These are phyloP conservation scores for Begonia masoniana DNA, from an alignment of 306 rosid genomes.

Conservation along the genomic window DNA sequence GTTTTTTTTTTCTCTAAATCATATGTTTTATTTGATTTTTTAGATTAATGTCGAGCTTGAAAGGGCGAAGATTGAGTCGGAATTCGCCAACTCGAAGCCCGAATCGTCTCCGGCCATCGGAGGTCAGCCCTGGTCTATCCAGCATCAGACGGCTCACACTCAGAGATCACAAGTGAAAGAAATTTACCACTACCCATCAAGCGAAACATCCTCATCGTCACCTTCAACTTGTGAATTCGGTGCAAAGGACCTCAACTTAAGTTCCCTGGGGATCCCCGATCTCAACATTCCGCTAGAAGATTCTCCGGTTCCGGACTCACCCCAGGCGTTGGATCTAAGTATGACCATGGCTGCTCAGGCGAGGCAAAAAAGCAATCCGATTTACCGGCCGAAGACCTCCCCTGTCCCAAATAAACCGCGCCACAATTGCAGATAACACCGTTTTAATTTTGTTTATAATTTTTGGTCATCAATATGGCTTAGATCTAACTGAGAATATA, in stretches of 20 bases:
- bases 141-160: slow-evolving; percentile 10
- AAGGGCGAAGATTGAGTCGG: background rate
- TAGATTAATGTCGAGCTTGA: background rate
- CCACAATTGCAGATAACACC: slow-evolving; percentile 5
- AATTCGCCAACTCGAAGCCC: background rate
- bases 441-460: background rate
- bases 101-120: background rate
- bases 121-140: background rate
- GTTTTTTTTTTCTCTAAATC: background rate
- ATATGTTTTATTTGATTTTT: background rate
- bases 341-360: slow-evolving; percentile 29
- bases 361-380: slow-evolving; percentile 33
- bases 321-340: slow-evolving; percentile 16
- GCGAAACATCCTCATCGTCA: background rate
- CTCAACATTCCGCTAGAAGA: slow-evolving; percentile 21
- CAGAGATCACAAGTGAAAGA: slow-evolving; percentile 7
- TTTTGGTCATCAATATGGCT: too few species aligned
- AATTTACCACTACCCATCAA: background rate
- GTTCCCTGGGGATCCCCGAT: slow-evolving; percentile 31
- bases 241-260: background rate
- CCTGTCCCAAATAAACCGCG: slow-evolving; percentile 11
- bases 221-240: slow-evolving; percentile 6
- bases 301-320: background rate
- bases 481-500: too few species aligned
- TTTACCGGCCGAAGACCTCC: slow-evolving; percentile 31